Evolutionary conservation across 495 filamentous ascomycete genomes (phyloP).

Genomic region (Geopyxis carbonaria): DNA sequence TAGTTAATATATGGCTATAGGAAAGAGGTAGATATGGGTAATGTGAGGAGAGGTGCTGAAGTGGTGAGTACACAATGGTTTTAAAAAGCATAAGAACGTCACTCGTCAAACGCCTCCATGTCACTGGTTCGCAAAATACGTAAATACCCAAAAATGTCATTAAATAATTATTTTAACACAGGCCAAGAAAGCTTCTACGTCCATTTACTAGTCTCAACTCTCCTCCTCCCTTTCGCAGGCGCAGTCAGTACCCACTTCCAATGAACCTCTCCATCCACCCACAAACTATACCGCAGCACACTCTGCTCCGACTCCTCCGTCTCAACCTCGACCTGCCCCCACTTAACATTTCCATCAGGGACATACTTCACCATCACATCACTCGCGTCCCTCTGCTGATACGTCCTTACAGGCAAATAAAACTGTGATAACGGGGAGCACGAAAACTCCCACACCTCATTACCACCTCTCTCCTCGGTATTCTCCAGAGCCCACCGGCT

Average conservation of each 20-base stretch:
- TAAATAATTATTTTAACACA: too few relatives aligned
- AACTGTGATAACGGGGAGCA: constrained; percentile 85
- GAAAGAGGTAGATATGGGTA: too few relatives aligned
- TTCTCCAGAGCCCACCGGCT: constrained; percentile 4
- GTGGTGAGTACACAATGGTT: too few relatives aligned
- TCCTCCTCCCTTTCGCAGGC: constrained; percentile 24
- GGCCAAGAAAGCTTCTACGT: too few relatives aligned
- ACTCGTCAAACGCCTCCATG: too few relatives aligned
- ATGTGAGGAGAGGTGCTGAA: too few relatives aligned
- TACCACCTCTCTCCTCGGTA: not conserved
- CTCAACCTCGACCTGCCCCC: constrained; percentile 73
- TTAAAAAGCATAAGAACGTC: too few relatives aligned
- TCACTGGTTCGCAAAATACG: too few relatives aligned
- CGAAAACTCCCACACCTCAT: constrained; percentile 67
- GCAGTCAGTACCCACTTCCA: constrained; percentile 53
- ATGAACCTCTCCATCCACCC: constrained; percentile 56
- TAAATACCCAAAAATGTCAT: too few relatives aligned
- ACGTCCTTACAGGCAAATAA: constrained; percentile 71
- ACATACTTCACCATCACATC: constrained; percentile 74
- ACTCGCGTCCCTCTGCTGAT: constrained; percentile 55
- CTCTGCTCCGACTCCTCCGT: constrained; percentile 42
- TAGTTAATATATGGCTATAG: too few relatives aligned
- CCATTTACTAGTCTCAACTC: not conserved
- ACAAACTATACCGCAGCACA: constrained; percentile 64
- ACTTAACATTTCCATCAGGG: constrained; percentile 76